These are phyloP conservation scores for Talaromyces adpressus DNA, from an alignment of 495 filamentous ascomycete species.

Conservation along the genomic window DNA sequence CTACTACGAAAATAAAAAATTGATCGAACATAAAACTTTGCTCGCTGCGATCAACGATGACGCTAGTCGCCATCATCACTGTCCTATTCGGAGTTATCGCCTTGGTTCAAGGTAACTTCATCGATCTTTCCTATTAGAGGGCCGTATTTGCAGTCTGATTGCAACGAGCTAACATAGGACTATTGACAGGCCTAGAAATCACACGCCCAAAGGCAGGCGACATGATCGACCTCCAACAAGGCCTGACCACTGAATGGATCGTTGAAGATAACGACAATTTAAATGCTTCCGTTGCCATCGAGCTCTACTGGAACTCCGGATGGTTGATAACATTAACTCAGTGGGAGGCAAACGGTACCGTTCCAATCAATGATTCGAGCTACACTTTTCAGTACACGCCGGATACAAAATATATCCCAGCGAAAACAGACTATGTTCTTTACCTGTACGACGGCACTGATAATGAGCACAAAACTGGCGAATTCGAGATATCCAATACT, in stretches of 20 bases:
- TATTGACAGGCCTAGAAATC: not conserved
- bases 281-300: too few relatives aligned
- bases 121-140: not conserved
- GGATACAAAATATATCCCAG: not conserved
- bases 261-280: conserved; percentile 3
- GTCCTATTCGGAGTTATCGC: not conserved
- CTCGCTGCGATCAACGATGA: not conserved
- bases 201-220: not conserved
- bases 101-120: not conserved
- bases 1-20: not conserved
- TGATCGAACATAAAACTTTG: not conserved
- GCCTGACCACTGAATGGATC: not conserved
- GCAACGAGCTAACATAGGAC: not conserved
- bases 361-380: not conserved
- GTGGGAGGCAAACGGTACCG: too few relatives aligned
- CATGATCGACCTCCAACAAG: not conserved
- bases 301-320: too few relatives aligned
- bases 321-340: too few relatives aligned
- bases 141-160: not conserved
- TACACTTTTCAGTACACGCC: not conserved
- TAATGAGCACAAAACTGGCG: too few relatives aligned
- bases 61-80: not conserved
- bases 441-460: not conserved
- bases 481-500: not conserved
- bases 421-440: not conserved